These are phyloP conservation scores for Metschnikowia borealis DNA, from an alignment of 805 yeast genomes.

Conservation along the genomic window DNA sequence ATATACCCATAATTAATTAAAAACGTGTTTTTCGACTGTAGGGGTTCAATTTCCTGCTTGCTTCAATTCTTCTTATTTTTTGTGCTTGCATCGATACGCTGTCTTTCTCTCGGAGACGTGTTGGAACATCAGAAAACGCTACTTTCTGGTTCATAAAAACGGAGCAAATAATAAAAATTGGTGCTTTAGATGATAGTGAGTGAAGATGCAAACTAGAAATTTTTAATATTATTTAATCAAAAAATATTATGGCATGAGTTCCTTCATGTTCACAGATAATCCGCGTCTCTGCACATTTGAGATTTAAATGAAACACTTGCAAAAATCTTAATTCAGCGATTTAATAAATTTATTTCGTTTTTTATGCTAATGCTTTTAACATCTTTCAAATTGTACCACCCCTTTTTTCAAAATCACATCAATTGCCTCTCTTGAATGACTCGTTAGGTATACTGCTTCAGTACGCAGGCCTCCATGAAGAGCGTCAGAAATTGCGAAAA, in stretches of 20 bases:
- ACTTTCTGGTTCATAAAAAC: neutral
- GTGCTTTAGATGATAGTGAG: neutral
- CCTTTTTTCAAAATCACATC: neutral
- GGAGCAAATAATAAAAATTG: neutral
- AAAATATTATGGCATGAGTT: neutral
- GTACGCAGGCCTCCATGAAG: slow-evolving; percentile 10
- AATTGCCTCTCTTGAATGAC: neutral
- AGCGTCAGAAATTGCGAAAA: slow-evolving; percentile 13
- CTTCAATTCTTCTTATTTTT: too few relatives aligned
- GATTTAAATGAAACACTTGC: neutral
- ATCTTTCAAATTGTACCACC: too few relatives aligned
- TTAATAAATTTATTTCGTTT: too few relatives aligned
- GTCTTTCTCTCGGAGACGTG: too few relatives aligned
- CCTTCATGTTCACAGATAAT: neutral
- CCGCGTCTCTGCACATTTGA: neutral
- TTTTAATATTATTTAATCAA: too few relatives aligned
- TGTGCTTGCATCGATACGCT: too few relatives aligned
- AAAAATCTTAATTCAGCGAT: neutral
- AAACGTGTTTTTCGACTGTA: neutral
- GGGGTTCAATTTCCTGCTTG: neutral
- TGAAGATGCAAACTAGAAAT: neutral
- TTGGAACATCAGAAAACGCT: neutral
- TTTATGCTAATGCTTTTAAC: too few relatives aligned
- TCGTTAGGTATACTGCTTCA: neutral
- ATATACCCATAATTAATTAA: neutral